Base-by-base conservation (phyloP, 225 moss, liverwort and hornwort genomes). In the Bryoerythrophyllum caledonicum region DNA sequence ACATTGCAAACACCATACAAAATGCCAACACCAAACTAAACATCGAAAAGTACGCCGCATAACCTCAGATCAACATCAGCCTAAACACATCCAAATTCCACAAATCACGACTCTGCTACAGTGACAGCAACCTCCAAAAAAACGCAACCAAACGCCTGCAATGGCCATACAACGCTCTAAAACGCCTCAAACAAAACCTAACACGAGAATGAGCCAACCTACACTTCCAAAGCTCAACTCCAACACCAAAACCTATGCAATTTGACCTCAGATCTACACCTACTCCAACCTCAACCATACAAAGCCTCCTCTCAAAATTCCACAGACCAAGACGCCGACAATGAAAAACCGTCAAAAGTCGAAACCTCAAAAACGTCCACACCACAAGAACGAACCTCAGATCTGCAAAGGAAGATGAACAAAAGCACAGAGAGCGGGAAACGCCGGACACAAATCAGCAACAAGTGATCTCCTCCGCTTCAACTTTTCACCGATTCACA, bases 331-430 rank as follows among this genome's bases (percentile, higher is more conserved):
- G n/a, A 52, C 38, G 26, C 64, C 10, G 11, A 24, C 2, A 64
- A 74, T 10, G 8, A 27, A 65, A 9, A 44, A n/a, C n/a, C n/a
- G n/a, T n/a, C n/a, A n/a, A n/a, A n/a, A n/a, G n/a, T 24, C 15
- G 0, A 58, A 71, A 58, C 2, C 41, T 41, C 52, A 60, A 48
- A 69, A 57, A 46, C 15, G 16, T 49, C 28, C 51, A 3, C 20
- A n/a, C n/a, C n/a, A n/a, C n/a, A n/a, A n/a, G n/a, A 2, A 77
- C 80, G 6, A 53, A 84, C 84, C 84, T 84, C 81, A 81, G 78
- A 84, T 81, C 81, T 71, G 74, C 74, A 74, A 60, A 61, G 71
- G 66, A 65, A 24, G 69, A 23, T 53, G 74, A 55, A 74, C 28
- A 23, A 63, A 74, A 71, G 60, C 74, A 56, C n/a, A 8, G 25